Base-by-base conservation (phyloP, 2,329 filamentous ascomycete genomes). In the Diaporthe citrichinensis region DNA sequence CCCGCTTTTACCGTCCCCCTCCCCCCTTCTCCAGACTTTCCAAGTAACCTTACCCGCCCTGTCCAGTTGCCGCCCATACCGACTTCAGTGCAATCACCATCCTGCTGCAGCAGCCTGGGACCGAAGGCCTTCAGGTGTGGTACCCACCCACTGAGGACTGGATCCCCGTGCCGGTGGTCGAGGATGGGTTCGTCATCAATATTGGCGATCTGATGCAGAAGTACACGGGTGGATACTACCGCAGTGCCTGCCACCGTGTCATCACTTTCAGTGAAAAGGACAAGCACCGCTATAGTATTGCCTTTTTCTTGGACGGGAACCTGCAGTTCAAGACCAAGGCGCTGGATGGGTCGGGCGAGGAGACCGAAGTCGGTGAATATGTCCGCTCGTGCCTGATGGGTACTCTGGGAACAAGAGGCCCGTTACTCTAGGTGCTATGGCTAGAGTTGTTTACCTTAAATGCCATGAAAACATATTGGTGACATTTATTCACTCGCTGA, bases 151-250 rank as follows among this genome's bases (percentile, higher is more conserved):
- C 73, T 0, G 77, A 80, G 76, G 78, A 78, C 7, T 83, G 81
- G 82, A 78, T 83, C 15, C 76, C 78, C 0, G 82, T 85, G 1
- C 80, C 81, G 1, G 80, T 81, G 2, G 78, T 80, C 49, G 78
- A 81, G 75, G 78, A 80, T 41, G 79, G 80, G 8, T 85, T 81
- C 62, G 83, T 85, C 9, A 83, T 85, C 73, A 85, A 86, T 65
- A 81, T 83, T 34, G 84, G 84, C 4, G 83, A 85, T 71, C 81
- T 85, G 80, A 78, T 85, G 74, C 78, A 82, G 78, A 80, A 79
- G 34, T 83, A 79, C 76, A 81, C 81, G 1, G 80, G 77, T 0
- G 81, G 80, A 9, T 78, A 79, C 55, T 83, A 83, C 71, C 78
- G 78, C 57, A 82, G 81, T 74, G 81, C 81, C n/a, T 76, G 78